Base-by-base conservation (phyloP, 2,329 filamentous ascomycete genomes). In the Tolypocladium tundrense region DNA sequence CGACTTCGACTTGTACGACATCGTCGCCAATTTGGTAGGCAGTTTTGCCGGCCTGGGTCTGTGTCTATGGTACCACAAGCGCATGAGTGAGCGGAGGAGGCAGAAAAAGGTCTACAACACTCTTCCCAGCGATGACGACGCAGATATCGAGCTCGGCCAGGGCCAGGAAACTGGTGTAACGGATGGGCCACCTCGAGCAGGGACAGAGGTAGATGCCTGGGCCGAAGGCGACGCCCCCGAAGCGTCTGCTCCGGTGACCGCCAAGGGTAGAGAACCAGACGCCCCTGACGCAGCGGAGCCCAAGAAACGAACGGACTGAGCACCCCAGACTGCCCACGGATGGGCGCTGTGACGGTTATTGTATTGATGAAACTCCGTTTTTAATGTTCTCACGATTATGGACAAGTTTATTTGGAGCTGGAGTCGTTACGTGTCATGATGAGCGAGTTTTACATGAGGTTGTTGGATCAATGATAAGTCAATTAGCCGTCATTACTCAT, bases 11-110 rank as follows among this genome's bases (percentile, higher is more conserved):
- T 75, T 88, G 54, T 90, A 87, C 68, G 91, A 97, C 70, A 90
- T 99, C 61, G 78, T 91, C 56, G 91, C 92, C 68, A 99, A 99
- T 70, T 73, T 96, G 0, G 75, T 90, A 45, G 94, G 94, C 48
- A 93, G 88, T 62, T 73, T 88, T 16, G 76, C 79, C 0, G 91
- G 84, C 0, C 70, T 97, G 24, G 86, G 80, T 0, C 70, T 96
- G 24, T 95, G 90, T 70, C 87, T 85, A 58, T 93, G 90, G 88
- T 99, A 99, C 70, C 94, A 99, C 74, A 88, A 89, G 69, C 87
- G 94, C 59, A 97, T 97, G 91, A 77, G 97, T 43, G 93, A 97
- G 72, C 82, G 94, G 61, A 90, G 88, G 70, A 82, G 92, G 60
- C 78, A 84, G 67, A 84, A 84, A 57, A 88, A 88, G 68, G 83